These are phyloP conservation scores for Candida easanensis DNA, from an alignment of 805 yeast species.

Conservation along the genomic window DNA sequence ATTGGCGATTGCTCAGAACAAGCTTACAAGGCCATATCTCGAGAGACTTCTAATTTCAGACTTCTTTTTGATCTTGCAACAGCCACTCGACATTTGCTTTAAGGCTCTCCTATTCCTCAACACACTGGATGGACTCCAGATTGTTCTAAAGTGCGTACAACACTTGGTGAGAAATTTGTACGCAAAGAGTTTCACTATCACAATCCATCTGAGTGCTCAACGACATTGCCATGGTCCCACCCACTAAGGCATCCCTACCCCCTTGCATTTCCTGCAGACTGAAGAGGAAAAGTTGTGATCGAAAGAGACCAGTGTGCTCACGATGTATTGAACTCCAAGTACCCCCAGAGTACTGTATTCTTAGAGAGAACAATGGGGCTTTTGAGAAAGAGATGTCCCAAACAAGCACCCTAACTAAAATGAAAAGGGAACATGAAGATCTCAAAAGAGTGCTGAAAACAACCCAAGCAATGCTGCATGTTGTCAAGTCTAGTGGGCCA, in stretches of 20 bases:
- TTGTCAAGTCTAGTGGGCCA: too few relatives aligned
- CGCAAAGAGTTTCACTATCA: too few relatives aligned
- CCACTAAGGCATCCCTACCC: background rate
- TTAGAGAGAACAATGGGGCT: conserved; percentile 3
- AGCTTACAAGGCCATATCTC: too few relatives aligned
- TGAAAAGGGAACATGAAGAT: background rate
- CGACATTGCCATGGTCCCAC: background rate
- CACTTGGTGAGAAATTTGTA: too few relatives aligned
- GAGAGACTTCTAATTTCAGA: too few relatives aligned
- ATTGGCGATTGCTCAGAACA: too few relatives aligned
- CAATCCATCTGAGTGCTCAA: too few relatives aligned
- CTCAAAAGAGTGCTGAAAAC: conserved; percentile 1
- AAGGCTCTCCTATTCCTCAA: too few relatives aligned
- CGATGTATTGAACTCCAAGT: conserved; percentile 12
- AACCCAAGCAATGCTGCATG: background rate
- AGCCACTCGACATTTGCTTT: too few relatives aligned
- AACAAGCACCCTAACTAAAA: background rate
- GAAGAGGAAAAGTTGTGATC: conserved; percentile 10
- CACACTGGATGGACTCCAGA: too few relatives aligned
- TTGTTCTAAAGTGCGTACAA: too few relatives aligned
- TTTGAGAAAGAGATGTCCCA: background rate
- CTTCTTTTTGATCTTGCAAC: too few relatives aligned
- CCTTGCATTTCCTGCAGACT: conserved; percentile 11
- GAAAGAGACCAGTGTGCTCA: conserved; percentile 6
- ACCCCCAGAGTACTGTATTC: conserved; percentile 8